Evolutionary conservation across 2,329 filamentous ascomycete genomes (phyloP).

Genomic region (Fusarium incarnatum): DNA sequence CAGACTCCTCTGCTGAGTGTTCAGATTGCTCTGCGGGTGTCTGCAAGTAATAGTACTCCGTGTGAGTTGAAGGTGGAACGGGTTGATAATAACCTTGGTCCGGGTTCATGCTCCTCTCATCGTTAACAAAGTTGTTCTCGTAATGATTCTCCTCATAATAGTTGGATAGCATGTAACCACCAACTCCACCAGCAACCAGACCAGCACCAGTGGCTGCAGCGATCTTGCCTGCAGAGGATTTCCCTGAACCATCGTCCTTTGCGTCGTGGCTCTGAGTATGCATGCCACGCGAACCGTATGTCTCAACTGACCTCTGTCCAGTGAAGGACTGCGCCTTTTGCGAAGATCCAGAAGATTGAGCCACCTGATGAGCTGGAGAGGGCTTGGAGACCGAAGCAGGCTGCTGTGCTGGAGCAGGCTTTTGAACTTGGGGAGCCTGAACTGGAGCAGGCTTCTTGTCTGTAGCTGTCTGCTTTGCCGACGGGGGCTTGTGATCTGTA

Average conservation of each 20-base stretch:
- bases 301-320: neutral
- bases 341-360: neutral
- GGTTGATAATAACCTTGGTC: neutral
- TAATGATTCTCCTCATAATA: neutral
- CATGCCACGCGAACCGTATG: neutral
- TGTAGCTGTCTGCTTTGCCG: neutral
- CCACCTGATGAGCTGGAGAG: neutral
- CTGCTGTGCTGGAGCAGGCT: neutral
- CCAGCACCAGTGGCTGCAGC: neutral
- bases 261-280: neutral
- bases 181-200: neutral
- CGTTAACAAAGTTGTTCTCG: neutral
- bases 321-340: neutral
- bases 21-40: neutral
- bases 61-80: neutral
- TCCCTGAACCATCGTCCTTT: neutral
- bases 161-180: slow-evolving; percentile 4
- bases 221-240: neutral
- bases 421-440: neutral
- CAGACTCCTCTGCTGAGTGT: neutral
- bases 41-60: neutral
- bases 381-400: neutral
- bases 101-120: neutral
- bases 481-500: neutral
- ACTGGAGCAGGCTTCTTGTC: neutral